These are phyloP conservation scores for Vickermania ingenoplastis DNA, from an alignment of 208 protist species.

Conservation along the genomic window DNA sequence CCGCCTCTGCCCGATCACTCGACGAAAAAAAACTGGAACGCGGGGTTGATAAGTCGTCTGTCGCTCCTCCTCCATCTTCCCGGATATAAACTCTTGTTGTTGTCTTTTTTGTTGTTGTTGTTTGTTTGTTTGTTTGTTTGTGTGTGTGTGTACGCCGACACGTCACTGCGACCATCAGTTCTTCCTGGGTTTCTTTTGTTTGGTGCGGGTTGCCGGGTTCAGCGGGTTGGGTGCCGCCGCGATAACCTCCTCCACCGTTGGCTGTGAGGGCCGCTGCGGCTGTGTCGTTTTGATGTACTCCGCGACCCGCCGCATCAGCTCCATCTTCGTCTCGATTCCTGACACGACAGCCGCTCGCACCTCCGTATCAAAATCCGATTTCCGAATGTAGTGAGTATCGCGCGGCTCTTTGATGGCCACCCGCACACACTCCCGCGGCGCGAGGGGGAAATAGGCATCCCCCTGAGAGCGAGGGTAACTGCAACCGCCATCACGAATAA, in stretches of 20 bases:
- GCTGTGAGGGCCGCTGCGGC: conserved; percentile 19
- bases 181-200: conserved; percentile 1
- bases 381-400: conserved; percentile 78
- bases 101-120: too few species aligned
- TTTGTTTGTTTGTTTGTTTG: too few species aligned
- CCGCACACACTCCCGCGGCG: conserved; percentile 68
- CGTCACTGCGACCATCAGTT: too few species aligned
- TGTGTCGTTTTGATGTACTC: conserved; percentile 54
- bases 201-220: conserved; percentile 8
- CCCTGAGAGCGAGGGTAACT: conserved; percentile 62
- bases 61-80: too few species aligned
- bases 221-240: conserved; percentile 9
- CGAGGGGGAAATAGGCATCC: conserved; percentile 36
- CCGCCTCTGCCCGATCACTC: too few species aligned
- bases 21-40: too few species aligned
- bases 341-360: conserved; percentile 42
- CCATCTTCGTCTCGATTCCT: conserved; percentile 61
- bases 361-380: conserved; percentile 83
- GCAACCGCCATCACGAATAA: conserved; percentile 31
- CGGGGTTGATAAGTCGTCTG: too few species aligned
- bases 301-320: conserved; percentile 58
- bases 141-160: too few species aligned
- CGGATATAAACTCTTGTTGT: too few species aligned
- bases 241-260: conserved; percentile 28
- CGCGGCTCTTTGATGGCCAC: conserved; percentile 63